phyloP scores from a whole-genome alignment of 768 basidiomycete species.

The Amanita rubescens region DNA sequence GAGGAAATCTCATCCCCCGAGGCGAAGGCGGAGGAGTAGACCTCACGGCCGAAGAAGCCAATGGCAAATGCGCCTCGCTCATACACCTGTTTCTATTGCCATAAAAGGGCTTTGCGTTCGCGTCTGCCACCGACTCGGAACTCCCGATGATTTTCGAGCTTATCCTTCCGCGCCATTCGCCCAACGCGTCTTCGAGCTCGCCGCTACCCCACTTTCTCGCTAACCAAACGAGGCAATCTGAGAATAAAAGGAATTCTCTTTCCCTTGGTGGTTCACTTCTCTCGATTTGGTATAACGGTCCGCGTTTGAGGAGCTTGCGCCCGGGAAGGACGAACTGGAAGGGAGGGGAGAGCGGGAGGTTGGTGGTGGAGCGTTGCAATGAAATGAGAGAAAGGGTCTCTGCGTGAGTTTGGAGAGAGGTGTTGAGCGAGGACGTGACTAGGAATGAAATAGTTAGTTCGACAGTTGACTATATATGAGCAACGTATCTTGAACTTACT shows the following conservation, averaged over 20 bases:
- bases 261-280: constrained; percentile 41
- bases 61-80: constrained; percentile 1
- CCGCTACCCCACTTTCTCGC: constrained; percentile 35
- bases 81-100: constrained; percentile 2
- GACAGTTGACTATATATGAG: background rate
- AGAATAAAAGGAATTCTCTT: constrained; percentile 75
- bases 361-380: constrained; percentile 69
- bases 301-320: constrained; percentile 68
- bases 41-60: background rate
- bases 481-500: constrained; percentile 44
- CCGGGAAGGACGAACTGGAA: constrained; percentile 77
- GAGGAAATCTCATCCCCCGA: background rate
- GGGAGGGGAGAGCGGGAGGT: constrained; percentile 41
- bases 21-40: constrained; percentile 1
- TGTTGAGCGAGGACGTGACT: constrained; percentile 77
- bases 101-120: background rate
- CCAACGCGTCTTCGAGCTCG: background rate
- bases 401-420: constrained; percentile 70
- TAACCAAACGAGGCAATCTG: constrained; percentile 77
- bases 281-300: constrained; percentile 51
- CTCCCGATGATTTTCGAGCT: background rate
- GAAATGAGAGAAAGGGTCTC: constrained; percentile 70
- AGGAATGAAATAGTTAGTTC: background rate
- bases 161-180: background rate
- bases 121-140: background rate